Evolutionary conservation across 2,329 filamentous ascomycete genomes (phyloP), one percentile per base, ranked within the genome.

Genomic region (Pestalotiopsis sp.): DNA sequence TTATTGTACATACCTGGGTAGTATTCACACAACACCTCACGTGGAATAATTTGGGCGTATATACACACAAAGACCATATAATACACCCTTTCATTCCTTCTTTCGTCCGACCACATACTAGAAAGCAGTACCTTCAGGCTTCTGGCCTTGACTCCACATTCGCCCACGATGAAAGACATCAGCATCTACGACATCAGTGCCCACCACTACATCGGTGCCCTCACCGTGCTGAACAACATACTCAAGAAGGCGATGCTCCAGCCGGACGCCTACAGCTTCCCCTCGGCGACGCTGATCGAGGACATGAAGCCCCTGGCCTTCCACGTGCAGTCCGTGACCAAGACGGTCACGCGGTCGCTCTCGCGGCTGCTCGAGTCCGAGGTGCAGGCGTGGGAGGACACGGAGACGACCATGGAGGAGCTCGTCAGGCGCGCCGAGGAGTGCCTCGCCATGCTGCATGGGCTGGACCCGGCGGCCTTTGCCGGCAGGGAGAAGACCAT

Each of bases 251-350:
- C 41, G 41, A n/a, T n/a, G 41, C 41, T 49, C 13, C 40, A 65
- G 62, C 62, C 62, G 4, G 40, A 65, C 41, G 62, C 41, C 6
- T 36, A 52, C 41, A 65, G 38, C 17, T 36, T 65, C 49, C 62
- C 62, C 23, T 20, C 38, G 13, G 62, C 62, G 20, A 65, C 31
- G 23, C 23, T 65, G 23, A 65, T 65, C 31, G 62, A 52, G 23
- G 62, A 65, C 23, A 65, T 65, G 62, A 23, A 25, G 41, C 62
- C 62, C 23, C 62, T 65, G 31, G 25, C 31, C 62, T 65, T 65
- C 27, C 62, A 65, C n/a, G 62, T 65, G 20, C 62, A 65, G 41
- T 65, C 62, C n/a, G 20, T 65, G n/a, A 13, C 62, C 41, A 65
- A 65, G 38, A 49, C 40, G 20, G 40, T 65, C 40, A 49, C 17